Evolutionary conservation across 2,329 filamentous ascomycete species (phyloP), one percentile per base, ranked within the genome.

Genomic region (Dactylellina leptospora): DNA sequence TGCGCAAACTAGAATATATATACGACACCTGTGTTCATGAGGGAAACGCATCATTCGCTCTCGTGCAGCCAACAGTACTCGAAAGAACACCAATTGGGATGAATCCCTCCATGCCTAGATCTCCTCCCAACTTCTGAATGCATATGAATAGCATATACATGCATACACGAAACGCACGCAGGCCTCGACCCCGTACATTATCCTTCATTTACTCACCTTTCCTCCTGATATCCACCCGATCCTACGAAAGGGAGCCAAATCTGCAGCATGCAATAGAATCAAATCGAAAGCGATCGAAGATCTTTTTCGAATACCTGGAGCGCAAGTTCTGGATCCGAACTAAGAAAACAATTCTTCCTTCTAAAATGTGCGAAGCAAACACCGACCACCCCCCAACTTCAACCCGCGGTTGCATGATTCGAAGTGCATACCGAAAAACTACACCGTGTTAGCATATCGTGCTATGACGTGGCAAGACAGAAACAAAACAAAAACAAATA

Each of bases 401-500:
- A 63, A 23, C 38, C 59, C 59, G 48, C 38, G 38, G 23, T 55
- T 63, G 59, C 59, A 63, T 47, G 38, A 45, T 25, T 16, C 40
- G 4, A 51, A 62, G 23, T n/a, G n/a, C 42, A 23, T 28, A 53
- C 10, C 42, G 22, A 51, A 55, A 63, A 22, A 48, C 18, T 3
- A 30, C 44, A 3, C 28, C 38, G 36, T 47, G 30, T 42, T 58
- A 61, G 40, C 54, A 47, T 38, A 42, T 25, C 58, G 30, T 51
- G 38, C 16, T 72, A 72, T 72, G 68, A 72, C 68, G 68, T 72
- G 68, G 68, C 68, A 72, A 50, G n/a, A n/a, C n/a, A n/a, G n/a
- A n/a, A n/a, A n/a, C n/a, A n/a, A n/a, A n/a, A n/a, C n/a, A n/a
- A n/a, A n/a, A n/a, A n/a, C n/a, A n/a, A n/a, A n/a, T n/a, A n/a